Evolutionary conservation across 2,329 filamentous ascomycete genomes (phyloP).

Genomic region (Tympanopsis confertula): DNA sequence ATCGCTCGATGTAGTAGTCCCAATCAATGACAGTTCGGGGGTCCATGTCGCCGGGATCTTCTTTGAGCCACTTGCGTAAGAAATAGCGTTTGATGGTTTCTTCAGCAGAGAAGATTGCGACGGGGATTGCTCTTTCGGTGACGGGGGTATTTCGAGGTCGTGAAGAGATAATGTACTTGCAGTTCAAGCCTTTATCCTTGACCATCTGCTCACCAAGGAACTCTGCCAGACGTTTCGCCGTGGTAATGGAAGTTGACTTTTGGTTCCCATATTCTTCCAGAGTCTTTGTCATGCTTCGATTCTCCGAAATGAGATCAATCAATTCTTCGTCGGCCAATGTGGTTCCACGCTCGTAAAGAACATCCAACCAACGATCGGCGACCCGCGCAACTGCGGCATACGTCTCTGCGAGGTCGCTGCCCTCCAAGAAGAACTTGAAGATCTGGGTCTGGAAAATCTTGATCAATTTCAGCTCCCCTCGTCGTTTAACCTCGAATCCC

Average conservation of each 20-base stretch:
- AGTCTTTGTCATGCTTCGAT: constrained; percentile 95
- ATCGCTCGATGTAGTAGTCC: constrained; percentile 91
- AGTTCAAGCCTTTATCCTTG: constrained; percentile 97
- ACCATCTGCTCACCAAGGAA: constrained; percentile 98
- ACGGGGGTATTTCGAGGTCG: constrained; percentile 79
- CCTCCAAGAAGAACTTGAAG: constrained; percentile 98
- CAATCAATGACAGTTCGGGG: constrained; percentile 84
- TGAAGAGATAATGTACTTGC: constrained; percentile 96
- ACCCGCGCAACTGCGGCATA: constrained; percentile 88
- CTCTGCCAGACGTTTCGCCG: constrained; percentile 83
- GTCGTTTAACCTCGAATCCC: constrained; percentile 91
- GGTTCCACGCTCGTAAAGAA: constrained; percentile 75
- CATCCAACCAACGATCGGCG: constrained; percentile 92
- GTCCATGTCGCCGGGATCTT: constrained; percentile 84
- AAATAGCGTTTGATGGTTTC: constrained; percentile 78
- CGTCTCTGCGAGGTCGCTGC: constrained; percentile 73
- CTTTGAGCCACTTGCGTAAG: constrained; percentile 87
- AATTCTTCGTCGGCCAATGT: constrained; percentile 93
- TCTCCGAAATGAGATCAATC: constrained; percentile 99
- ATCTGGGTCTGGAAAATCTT: constrained; percentile 99
- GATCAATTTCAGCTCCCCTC: constrained; percentile 96
- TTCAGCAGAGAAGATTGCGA: constrained; percentile 94
- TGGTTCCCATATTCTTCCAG: constrained; percentile 90
- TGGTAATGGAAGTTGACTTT: constrained; percentile 99
- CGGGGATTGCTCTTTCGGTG: constrained; percentile 85